These are phyloP conservation scores for Ganoderma lucidum DNA, from an alignment of 1,284 basidiomycete species.

Conservation along the genomic window DNA sequence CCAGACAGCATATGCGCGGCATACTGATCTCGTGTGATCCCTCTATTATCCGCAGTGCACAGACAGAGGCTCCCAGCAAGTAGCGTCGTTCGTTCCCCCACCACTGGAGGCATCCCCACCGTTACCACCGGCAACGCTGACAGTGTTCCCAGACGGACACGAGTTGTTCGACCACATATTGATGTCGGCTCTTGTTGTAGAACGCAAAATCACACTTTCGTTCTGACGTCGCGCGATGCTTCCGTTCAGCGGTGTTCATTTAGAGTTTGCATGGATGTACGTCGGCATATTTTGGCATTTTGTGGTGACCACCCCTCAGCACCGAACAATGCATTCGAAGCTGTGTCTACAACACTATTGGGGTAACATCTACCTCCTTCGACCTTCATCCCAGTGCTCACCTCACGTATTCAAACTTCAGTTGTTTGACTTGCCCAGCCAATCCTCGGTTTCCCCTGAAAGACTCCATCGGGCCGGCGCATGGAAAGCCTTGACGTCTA, in stretches of 20 bases:
- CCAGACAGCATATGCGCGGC: background rate
- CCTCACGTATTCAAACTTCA: background rate
- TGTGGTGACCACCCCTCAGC: background rate
- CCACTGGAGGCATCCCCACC: constrained; percentile 52
- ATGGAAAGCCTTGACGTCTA: background rate
- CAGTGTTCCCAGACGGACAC: constrained; percentile 53
- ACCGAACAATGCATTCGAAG: background rate
- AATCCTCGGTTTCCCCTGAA: background rate
- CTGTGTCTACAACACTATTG: background rate
- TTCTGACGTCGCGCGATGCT: constrained; percentile 24
- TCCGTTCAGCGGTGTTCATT: background rate
- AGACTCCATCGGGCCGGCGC: background rate
- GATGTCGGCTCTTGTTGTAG: constrained; percentile 52
- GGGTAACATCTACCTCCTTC: background rate
- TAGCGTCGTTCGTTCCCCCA: constrained; percentile 54
- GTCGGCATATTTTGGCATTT: background rate
- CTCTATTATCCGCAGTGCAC: constrained; percentile 40
- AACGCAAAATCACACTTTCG: constrained; percentile 47
- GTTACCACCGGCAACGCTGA: constrained; percentile 49
- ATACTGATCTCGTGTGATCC: background rate
- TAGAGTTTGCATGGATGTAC: background rate
- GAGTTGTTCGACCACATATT: constrained; percentile 54
- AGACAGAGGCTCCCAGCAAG: constrained; percentile 42
- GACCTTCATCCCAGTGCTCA: background rate
- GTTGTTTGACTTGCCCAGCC: background rate